phyloP scores from a whole-genome alignment of 305 asterid genomes.

The Rubia peregrina region DNA sequence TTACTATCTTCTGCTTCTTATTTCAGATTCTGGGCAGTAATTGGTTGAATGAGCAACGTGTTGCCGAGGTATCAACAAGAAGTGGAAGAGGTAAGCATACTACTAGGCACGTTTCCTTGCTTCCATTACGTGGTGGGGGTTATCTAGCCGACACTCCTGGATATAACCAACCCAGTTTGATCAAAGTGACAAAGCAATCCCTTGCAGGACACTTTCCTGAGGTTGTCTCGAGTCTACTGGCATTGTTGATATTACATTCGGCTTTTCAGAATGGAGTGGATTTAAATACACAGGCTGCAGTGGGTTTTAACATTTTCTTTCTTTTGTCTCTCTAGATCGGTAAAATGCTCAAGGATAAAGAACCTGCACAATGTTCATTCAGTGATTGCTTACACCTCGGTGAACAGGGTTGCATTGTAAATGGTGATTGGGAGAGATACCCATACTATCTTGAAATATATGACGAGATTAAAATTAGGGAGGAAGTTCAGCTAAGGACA shows the following conservation, averaged over 20 bases:
- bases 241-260: slow-evolving; percentile 4
- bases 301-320: slow-evolving; percentile 2
- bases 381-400: slow-evolving; percentile 80
- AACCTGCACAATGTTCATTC: slow-evolving; percentile 55
- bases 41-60: slow-evolving; percentile 90
- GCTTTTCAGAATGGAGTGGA: not conserved
- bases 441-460: slow-evolving; percentile 81
- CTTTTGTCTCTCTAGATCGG: slow-evolving; percentile 40
- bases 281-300: not conserved
- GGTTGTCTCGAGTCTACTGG: slow-evolving; percentile 34
- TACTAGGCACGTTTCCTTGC: slow-evolving; percentile 75
- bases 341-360: slow-evolving; percentile 51
- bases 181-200: slow-evolving; percentile 84
- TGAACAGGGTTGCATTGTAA: slow-evolving; percentile 79
- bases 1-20: slow-evolving; percentile 6
- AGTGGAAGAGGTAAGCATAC: slow-evolving; percentile 96
- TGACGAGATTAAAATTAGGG: slow-evolving; percentile 82
- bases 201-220: slow-evolving; percentile 76
- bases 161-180: slow-evolving; percentile 80
- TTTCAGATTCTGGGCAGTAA: slow-evolving; percentile 68
- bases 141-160: slow-evolving; percentile 94
- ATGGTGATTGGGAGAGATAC: slow-evolving; percentile 88
- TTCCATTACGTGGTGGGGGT: slow-evolving; percentile 72
- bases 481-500: slow-evolving; percentile 78
- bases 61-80: slow-evolving; percentile 86